phyloP scores from a whole-genome alignment of 148 eudicot genomes.

The Heliosperma pusillum region DNA sequence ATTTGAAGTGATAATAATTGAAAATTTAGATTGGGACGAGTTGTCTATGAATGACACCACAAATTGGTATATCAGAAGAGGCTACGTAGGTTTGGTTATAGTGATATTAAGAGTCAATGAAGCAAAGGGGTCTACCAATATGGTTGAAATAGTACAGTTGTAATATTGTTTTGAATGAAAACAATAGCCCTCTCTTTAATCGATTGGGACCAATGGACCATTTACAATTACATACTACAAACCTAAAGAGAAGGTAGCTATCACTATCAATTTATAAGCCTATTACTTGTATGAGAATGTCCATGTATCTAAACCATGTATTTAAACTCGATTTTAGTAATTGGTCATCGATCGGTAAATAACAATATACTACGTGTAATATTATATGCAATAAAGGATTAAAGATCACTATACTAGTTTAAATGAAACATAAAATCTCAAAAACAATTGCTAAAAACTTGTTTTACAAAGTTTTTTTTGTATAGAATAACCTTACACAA shows the following conservation, averaged over 20 bases:
- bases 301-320: too few relatives aligned
- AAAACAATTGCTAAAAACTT: too few relatives aligned
- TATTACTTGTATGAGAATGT: too few relatives aligned
- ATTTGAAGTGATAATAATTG: not conserved
- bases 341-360: too few relatives aligned
- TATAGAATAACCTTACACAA: too few relatives aligned
- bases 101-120: not conserved
- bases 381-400: too few relatives aligned
- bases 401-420: too few relatives aligned
- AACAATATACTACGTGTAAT: too few relatives aligned
- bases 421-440: too few relatives aligned
- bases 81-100: not conserved
- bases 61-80: not conserved
- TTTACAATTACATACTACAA: not conserved
- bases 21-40: constrained; percentile 10
- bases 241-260: not conserved
- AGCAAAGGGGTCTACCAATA: not conserved
- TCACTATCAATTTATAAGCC: not conserved
- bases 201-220: not conserved
- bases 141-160: not conserved
- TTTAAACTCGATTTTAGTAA: too few relatives aligned
- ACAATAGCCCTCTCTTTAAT: not conserved
- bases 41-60: constrained; percentile 18
- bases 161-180: not conserved
- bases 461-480: too few relatives aligned